These are phyloP conservation scores for Umbilicus rupestris DNA, from an alignment of 164 flowering plant species.

Conservation along the genomic window DNA sequence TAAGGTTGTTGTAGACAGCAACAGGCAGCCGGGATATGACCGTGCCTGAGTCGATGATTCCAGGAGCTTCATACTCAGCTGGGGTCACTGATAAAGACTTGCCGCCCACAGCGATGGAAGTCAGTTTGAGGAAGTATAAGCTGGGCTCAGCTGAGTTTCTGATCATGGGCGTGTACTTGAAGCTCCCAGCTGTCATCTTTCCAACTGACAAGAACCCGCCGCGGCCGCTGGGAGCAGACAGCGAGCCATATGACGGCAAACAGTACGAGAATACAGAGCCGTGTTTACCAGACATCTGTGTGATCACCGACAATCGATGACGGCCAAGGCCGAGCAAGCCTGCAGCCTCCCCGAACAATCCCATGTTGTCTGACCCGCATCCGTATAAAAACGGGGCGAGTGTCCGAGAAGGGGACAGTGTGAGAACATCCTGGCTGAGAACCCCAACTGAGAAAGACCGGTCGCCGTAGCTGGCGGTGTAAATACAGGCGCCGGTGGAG, in stretches of 20 bases:
- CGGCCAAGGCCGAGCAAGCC: slow-evolving; percentile 45
- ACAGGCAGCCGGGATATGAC: slow-evolving; percentile 38
- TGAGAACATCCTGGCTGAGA: slow-evolving; percentile 26
- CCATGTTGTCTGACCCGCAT: slow-evolving; percentile 44
- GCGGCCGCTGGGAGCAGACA: slow-evolving; percentile 10
- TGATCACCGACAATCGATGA: slow-evolving; percentile 26
- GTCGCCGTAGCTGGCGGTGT: slow-evolving; percentile 40
- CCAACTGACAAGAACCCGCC: slow-evolving; percentile 30
- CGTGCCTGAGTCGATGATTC: slow-evolving; percentile 53
- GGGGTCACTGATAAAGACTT: slow-evolving; percentile 12
- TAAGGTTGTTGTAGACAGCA: slow-evolving; percentile 23
- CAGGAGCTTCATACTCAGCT: slow-evolving; percentile 14
- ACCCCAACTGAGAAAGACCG: slow-evolving; percentile 32
- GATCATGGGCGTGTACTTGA: slow-evolving; percentile 36
- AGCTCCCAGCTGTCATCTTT: slow-evolving; percentile 7
- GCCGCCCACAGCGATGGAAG: slow-evolving; percentile 24
- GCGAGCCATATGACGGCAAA: slow-evolving; percentile 47
- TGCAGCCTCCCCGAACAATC: slow-evolving; percentile 35
- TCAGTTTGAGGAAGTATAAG: slow-evolving; percentile 28
- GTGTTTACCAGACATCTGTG: slow-evolving; percentile 26
- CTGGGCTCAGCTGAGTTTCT: slow-evolving; percentile 17
- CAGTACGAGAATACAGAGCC: slow-evolving; percentile 45
- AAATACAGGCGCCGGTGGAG: slow-evolving; percentile 17
- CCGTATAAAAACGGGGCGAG: slow-evolving; percentile 29
- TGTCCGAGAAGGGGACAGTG: slow-evolving; percentile 14